Conservation (phyloP, 805 yeast genomes). For the Kuraishia borneana region DNA sequence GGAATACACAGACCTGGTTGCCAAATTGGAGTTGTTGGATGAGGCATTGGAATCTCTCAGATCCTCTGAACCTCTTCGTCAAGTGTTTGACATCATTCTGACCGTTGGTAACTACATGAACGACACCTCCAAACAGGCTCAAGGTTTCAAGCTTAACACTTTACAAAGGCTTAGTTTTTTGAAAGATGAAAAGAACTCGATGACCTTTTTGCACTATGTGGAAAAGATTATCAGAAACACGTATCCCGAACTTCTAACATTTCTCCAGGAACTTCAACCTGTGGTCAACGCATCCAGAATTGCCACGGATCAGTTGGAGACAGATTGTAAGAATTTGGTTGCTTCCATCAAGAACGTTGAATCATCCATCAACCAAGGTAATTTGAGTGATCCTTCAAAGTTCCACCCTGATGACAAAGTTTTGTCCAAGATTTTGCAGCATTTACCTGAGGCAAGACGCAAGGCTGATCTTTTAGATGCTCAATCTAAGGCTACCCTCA, state of each 20-base stretch:
- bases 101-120: conserved; percentile 97
- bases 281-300: conserved; percentile 54
- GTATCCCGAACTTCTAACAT: conserved; percentile 68
- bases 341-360: conserved; percentile 57
- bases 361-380: conserved; percentile 70
- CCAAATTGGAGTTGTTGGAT: conserved; percentile 61
- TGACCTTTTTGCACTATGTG: conserved; percentile 86
- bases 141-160: conserved; percentile 86
- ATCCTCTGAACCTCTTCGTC: conserved; percentile 54
- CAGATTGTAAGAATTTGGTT: conserved; percentile 58
- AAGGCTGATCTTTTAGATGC: conserved; percentile 56
- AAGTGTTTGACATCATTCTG: conserved; percentile 72
- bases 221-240: conserved; percentile 79
- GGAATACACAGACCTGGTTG: conserved; percentile 64
- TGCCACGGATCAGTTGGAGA: conserved; percentile 70
- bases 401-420: conserved; percentile 83
- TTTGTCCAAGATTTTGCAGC: conserved; percentile 46
- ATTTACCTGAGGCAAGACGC: conserved; percentile 63
- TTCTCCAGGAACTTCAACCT: conserved; percentile 61
- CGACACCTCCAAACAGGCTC: conserved; percentile 82
- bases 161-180: conserved; percentile 81
- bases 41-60: conserved; percentile 59
- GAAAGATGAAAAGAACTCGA: conserved; percentile 78
- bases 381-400: conserved; percentile 62
- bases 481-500: conserved; percentile 49